Conservation (phyloP, 345 rosid species). For the Turritis glabra region DNA sequence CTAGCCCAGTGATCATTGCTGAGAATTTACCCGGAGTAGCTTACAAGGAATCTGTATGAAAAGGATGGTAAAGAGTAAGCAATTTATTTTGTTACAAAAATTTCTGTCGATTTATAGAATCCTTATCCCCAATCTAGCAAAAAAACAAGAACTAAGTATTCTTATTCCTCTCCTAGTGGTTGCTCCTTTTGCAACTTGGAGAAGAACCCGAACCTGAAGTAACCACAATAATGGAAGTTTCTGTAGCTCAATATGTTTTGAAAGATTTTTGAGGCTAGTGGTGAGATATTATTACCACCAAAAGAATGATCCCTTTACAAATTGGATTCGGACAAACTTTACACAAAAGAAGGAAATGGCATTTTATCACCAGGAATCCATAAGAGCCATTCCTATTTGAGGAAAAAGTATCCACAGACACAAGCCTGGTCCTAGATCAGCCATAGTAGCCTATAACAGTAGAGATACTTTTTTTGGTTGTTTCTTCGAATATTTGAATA, state of each 20-base stretch:
- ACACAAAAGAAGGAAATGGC: slow-evolving; percentile 30
- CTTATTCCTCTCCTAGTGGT: slow-evolving; percentile 48
- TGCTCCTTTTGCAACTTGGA: slow-evolving; percentile 49
- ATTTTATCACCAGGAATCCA: slow-evolving; percentile 31
- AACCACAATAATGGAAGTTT: slow-evolving; percentile 34
- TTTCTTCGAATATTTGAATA: slow-evolving; percentile 28
- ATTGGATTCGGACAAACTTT: slow-evolving; percentile 34
- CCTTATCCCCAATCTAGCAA: slow-evolving; percentile 44
- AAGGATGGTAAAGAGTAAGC: slow-evolving; percentile 26
- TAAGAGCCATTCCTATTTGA: slow-evolving; percentile 26
- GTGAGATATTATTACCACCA: slow-evolving; percentile 33
- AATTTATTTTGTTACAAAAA: slow-evolving; percentile 29
- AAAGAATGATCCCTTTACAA: slow-evolving; percentile 29
- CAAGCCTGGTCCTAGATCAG: slow-evolving; percentile 26
- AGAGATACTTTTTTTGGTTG: slow-evolving; percentile 5
- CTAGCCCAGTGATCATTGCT: slow-evolving; percentile 61
- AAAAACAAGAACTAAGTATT: slow-evolving; percentile 39
- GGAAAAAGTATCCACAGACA: slow-evolving; percentile 19
- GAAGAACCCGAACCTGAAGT: slow-evolving; percentile 34
- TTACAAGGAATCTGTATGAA: slow-evolving; percentile 40
- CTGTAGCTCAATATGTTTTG: slow-evolving; percentile 24
- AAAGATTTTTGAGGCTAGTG: slow-evolving; percentile 19
- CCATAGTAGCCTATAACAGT: slow-evolving; percentile 20
- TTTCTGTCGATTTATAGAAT: slow-evolving; percentile 38
- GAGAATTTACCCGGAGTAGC: slow-evolving; percentile 47